phyloP scores from a whole-genome alignment of 345 rosid genomes.

The Jatropha curcas region DNA sequence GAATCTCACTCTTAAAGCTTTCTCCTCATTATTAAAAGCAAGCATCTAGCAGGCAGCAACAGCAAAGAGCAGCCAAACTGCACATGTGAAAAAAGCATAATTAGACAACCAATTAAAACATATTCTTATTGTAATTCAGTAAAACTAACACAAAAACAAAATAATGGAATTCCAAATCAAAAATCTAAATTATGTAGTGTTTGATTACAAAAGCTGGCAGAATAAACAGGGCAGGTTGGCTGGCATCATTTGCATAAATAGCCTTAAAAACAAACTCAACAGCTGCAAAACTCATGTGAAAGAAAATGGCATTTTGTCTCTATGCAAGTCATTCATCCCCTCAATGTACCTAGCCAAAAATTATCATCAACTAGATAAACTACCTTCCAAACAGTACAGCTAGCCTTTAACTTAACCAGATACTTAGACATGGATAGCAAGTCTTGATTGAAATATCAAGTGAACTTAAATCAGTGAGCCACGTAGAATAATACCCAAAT shows the following conservation, averaged over 20 bases:
- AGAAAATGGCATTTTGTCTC: too few relatives aligned
- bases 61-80: conserved; percentile 39
- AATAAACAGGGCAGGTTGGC: neutral
- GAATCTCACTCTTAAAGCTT: neutral
- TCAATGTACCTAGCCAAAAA: too few relatives aligned
- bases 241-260: neutral
- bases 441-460: too few relatives aligned
- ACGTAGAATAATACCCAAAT: too few relatives aligned
- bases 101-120: neutral
- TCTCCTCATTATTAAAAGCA: conserved; percentile 17
- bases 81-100: neutral
- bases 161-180: neutral
- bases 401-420: too few relatives aligned
- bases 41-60: conserved; percentile 37
- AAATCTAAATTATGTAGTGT: neutral
- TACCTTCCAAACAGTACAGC: too few relatives aligned
- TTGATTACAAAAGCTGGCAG: neutral
- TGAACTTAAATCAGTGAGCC: too few relatives aligned
- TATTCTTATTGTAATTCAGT: neutral
- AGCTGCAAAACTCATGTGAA: neutral
- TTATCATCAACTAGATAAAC: too few relatives aligned
- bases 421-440: too few relatives aligned
- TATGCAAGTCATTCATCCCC: too few relatives aligned
- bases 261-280: neutral
- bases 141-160: neutral